phyloP scores from a whole-genome alignment of 805 yeast genomes.

The Danielozyma ontarioensis region DNA sequence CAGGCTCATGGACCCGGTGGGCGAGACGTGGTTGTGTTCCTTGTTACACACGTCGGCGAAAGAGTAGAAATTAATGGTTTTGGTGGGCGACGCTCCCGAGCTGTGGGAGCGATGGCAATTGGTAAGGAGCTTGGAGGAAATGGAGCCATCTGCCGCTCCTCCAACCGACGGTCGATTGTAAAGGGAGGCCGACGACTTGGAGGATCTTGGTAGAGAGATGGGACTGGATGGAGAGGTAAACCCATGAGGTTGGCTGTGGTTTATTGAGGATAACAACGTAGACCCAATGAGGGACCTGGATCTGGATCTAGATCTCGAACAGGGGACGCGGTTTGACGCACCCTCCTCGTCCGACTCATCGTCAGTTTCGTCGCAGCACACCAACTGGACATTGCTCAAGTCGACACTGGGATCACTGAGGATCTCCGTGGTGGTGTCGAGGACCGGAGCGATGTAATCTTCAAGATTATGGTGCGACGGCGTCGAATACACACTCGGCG shows the following conservation, averaged over 20 bases:
- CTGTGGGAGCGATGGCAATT: not conserved
- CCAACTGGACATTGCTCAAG: slow-evolving; percentile 17
- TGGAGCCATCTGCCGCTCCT: not conserved
- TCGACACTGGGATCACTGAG: slow-evolving; percentile 21
- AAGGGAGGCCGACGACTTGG: not conserved
- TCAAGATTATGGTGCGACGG: slow-evolving; percentile 24
- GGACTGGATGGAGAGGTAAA: not conserved
- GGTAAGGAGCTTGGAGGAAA: not conserved
- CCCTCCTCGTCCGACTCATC: not conserved
- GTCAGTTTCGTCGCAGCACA: slow-evolving; percentile 13
- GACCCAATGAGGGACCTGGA: slow-evolving; percentile 18
- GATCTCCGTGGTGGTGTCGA: slow-evolving; percentile 27
- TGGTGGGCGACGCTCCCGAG: not conserved
- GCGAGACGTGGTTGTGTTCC: no score
- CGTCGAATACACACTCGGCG: not conserved
- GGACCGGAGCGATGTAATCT: slow-evolving; percentile 24
- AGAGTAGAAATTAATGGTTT: slow-evolving; percentile 27
- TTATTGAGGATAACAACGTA: slow-evolving; percentile 16
- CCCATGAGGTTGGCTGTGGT: not conserved
- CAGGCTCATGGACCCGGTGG: no score
- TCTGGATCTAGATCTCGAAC: slow-evolving; percentile 8
- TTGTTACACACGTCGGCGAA: slow-evolving; percentile 25
- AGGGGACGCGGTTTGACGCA: not conserved
- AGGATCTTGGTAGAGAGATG: not conserved
- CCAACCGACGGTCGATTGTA: not conserved